Evolutionary conservation across 352 stramenopile species (phyloP).

Genomic region (Pythium sp.): DNA sequence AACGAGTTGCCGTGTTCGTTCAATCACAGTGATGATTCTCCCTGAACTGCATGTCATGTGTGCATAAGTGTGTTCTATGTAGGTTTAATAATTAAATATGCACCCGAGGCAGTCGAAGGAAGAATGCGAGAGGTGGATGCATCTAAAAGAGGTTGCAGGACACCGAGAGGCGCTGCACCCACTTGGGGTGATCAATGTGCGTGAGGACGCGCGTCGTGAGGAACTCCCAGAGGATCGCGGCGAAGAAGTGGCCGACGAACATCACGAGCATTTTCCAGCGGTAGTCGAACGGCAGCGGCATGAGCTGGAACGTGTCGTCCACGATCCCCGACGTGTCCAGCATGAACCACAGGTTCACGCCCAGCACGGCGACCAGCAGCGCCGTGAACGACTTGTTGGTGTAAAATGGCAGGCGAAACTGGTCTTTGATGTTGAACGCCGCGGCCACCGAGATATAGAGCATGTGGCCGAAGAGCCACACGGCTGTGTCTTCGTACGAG

Average conservation of each 20-base stretch:
- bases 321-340: constrained; percentile 38
- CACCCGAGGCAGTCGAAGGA: not conserved
- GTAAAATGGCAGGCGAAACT: constrained; percentile 49
- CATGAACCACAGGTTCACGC: constrained; percentile 52
- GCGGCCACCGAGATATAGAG: constrained; percentile 49
- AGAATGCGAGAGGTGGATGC: no score
- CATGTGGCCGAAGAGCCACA: constrained; percentile 60
- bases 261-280: constrained; percentile 41
- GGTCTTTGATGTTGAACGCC: constrained; percentile 55
- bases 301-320: constrained; percentile 38
- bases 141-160: not conserved
- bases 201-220: constrained; percentile 20
- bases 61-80: not conserved
- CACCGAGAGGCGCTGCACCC: constrained; percentile 3
- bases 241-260: constrained; percentile 34
- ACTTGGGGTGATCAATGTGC: not conserved
- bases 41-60: not conserved
- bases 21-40: not conserved
- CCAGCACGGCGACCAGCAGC: constrained; percentile 25
- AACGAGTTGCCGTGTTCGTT: not conserved
- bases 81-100: not conserved
- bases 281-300: constrained; percentile 34
- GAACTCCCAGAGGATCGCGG: constrained; percentile 24
- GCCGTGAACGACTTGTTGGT: constrained; percentile 37
- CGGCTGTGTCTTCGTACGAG: constrained; percentile 46